A percentile compares a stretch with the other conserved stretches of the same genome.
These are phyloP conservation scores for Botryobasidium botryosum DNA, from an alignment of 768 basidiomycete species.

Conservation along the genomic window DNA sequence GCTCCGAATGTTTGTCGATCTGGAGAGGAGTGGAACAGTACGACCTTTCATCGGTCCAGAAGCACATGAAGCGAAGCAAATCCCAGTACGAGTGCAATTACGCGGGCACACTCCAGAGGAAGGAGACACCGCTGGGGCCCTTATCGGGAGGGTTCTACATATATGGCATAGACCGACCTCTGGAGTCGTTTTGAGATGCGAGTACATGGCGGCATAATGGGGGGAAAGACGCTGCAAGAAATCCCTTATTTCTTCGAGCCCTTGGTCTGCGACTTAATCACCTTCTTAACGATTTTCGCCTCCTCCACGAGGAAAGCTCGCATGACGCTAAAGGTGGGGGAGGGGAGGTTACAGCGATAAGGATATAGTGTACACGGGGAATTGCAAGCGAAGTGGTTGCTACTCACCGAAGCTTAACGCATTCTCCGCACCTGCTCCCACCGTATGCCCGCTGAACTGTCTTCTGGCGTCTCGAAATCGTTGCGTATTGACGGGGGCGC, in stretches of 20 bases:
- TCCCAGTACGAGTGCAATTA: no score
- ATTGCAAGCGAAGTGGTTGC: neutral
- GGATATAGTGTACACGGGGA: neutral
- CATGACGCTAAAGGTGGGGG: slow-evolving; percentile 50
- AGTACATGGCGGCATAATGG: no score
- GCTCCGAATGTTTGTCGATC: no score
- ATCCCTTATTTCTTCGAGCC: slow-evolving; percentile 2
- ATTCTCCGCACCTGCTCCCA: slow-evolving; percentile 90
- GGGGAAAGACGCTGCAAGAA: no score
- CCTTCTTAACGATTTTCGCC: slow-evolving; percentile 99
- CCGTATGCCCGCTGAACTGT: slow-evolving; percentile 93
- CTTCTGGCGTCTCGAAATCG: slow-evolving; percentile 94
- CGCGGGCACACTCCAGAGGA: no score
- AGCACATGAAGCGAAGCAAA: no score
- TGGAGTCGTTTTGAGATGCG: no score
- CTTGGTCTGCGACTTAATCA: slow-evolving; percentile 81
- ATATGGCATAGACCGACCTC: no score
- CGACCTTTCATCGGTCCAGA: no score
- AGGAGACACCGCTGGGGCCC: no score
- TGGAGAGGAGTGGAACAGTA: no score
- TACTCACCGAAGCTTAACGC: slow-evolving; percentile 77
- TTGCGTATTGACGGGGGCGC: slow-evolving; percentile 89
- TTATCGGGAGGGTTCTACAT: no score
- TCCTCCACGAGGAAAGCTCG: slow-evolving; percentile 98
- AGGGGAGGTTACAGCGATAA: slow-evolving; percentile 2